Evolutionary conservation across 306 rosid genomes (phyloP), one percentile per base, ranked within the genome.

Genomic region (Geum urbanum): DNA sequence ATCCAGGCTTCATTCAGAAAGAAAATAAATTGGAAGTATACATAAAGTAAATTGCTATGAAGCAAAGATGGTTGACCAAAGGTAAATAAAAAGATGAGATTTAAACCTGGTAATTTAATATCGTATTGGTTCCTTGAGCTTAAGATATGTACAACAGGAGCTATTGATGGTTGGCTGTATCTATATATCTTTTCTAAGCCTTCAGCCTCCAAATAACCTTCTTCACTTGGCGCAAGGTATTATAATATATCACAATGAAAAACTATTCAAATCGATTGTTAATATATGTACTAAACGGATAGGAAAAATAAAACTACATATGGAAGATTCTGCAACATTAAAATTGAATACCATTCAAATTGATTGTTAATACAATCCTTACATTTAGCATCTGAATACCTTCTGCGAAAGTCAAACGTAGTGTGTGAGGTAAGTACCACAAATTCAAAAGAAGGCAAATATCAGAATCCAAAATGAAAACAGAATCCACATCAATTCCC

Each of bases 181-280:
- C 86, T 85, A 85, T 86, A 85, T 6, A 96, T 85, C 79, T 88
- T 88, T 87, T 90, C 98, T 64, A 88, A 47, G 27, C 97, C 98
- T 78, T 90, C 97, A 57, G 88, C 43, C 86, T 88, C 96, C 74
- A 94, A 77, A 79, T 71, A 90, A 57, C 97, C 97, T 51, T 84
- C 92, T 71, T 87, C 95, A 40, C 86, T 84, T 22, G 98, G 98
- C 86, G 77, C 81, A 72, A 94, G 89, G 95, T 96, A 94, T 97
- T 94, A 75, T 66, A 43, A 43, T 55, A 54, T 8, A 69, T 24
- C 22, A 69, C 9, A 43, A 41, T 19, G 10, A 67, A 51, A 35
- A 40, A 11, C 4, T 19, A 69, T 14, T 27, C 15, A 69, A 69
- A 4, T 69, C 50, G 4, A 40, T 7, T 40, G 72, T 27, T 27